phyloP scores from a whole-genome alignment of 139 green algal species.

The Haematococcus lacustris region DNA sequence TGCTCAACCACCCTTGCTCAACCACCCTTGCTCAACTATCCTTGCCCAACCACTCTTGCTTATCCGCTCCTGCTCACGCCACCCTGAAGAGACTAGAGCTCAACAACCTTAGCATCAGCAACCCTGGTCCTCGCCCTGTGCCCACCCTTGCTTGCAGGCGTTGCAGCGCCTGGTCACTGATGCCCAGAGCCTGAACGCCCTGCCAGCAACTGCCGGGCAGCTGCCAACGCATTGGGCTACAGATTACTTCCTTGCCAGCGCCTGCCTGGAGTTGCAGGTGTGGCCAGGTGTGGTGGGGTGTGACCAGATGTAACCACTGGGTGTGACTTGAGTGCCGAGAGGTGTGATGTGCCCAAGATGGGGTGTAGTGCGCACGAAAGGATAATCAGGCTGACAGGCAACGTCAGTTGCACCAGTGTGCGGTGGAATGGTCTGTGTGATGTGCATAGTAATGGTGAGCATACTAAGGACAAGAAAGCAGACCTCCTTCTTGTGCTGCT shows the following conservation, averaged over 20 bases:
- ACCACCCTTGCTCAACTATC: no score
- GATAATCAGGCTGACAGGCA: neutral
- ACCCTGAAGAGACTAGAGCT: no score
- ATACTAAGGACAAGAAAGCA: no score
- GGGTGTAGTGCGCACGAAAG: neutral
- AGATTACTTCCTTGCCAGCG: constrained; percentile 66
- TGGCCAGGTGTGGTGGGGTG: constrained; percentile 26
- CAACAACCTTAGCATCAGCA: no score
- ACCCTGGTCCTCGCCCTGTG: no score
- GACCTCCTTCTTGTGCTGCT: neutral
- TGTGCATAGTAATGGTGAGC: no score
- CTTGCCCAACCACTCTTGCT: no score
- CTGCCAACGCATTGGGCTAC: constrained; percentile 70
- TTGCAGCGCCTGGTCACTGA: constrained; percentile 53
- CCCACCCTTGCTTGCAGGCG: no score
- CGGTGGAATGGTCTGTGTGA: neutral
- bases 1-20: no score
- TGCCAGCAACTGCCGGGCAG: neutral
- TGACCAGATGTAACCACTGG: neutral
- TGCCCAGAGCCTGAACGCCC: neutral
- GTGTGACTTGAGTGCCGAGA: neutral
- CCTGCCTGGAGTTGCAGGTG: constrained; percentile 71
- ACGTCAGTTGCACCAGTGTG: neutral
- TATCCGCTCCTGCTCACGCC: no score
- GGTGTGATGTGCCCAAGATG: constrained; percentile 6